Base-by-base conservation (phyloP, 2,329 filamentous ascomycete species). In the Diaporthe sp. region DNA sequence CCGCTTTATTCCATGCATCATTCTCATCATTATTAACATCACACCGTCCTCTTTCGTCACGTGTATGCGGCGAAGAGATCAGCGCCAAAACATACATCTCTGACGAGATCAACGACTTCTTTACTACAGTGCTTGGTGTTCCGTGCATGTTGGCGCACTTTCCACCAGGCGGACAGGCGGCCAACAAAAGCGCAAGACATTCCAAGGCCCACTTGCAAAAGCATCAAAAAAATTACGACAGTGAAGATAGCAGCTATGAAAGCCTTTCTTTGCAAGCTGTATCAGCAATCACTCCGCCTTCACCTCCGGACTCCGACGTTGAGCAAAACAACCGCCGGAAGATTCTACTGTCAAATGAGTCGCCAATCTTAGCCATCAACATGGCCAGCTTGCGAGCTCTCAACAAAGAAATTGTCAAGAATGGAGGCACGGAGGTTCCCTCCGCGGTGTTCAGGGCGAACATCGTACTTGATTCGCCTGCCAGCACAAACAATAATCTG, bases 331-430 rank as follows among this genome's bases (percentile, higher is more conserved):
- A 83, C 72, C 83, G 88, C 71, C 82, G 80, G 15, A 90, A 92
- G 4, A 95, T 98, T 46, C 86, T 97, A 0, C 87, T 99, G 4
- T 94, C 96, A 34, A 99, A 99, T 82, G 97, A 98, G 84, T 98
- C 95, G 72, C 96, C 97, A 0, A 97, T 99, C 60, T 89, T 99
- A 0, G 90, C 95, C 62, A 93, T 98, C 74, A 95, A 94, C 28
- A 90, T 91, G 72, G 92, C 94, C 13, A 98, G 95, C 79, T 89
- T 98, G 65, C 92, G 94, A 62, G 89, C 89, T 2, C 85, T 98
- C 10, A 98, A 98, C 80, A 86, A 90, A 76, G 87, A 91, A 17
- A 97, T 98, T 79, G 88, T 85, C 72, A 83, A 85, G 5, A 87
- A 86, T n/a, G 90, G 90, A 28, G 91, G 91, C n/a, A 91, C 89